These are phyloP conservation scores for Aspergillus thermomutatus DNA, from an alignment of 2,329 filamentous ascomycete species.

Conservation along the genomic window DNA sequence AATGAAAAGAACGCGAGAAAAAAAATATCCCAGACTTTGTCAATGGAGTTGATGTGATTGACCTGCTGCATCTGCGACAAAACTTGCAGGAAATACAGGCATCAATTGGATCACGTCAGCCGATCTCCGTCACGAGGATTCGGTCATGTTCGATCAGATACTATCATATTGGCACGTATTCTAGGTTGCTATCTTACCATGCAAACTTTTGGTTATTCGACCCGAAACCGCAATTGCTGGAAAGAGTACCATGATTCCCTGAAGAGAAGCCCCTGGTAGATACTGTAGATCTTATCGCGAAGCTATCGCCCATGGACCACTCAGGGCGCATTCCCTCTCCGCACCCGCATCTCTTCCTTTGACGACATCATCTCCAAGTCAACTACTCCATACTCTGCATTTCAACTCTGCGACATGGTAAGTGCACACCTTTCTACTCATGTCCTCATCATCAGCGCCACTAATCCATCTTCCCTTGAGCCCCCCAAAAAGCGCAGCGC, in stretches of 20 bases:
- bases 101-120: slow-evolving; percentile 28
- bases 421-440: not conserved
- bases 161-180: not conserved
- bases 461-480: slow-evolving; percentile 13
- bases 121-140: slow-evolving; percentile 10
- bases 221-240: not conserved
- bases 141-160: slow-evolving; percentile 9
- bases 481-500: slow-evolving; percentile 37
- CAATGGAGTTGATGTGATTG: not conserved
- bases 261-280: not conserved
- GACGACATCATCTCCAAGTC: not conserved
- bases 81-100: slow-evolving; percentile 11
- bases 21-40: not conserved
- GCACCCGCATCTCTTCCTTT: not conserved
- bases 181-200: not conserved
- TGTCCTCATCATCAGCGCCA: not conserved
- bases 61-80: not conserved
- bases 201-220: not conserved
- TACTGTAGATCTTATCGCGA: not conserved
- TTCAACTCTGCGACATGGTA: slow-evolving; percentile 17
- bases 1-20: not conserved
- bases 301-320: not conserved
- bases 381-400: not conserved
- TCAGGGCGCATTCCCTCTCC: not conserved
- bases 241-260: not conserved